Conservation (phyloP, 352 stramenopile species). For the Phytophthora rubi region DNA sequence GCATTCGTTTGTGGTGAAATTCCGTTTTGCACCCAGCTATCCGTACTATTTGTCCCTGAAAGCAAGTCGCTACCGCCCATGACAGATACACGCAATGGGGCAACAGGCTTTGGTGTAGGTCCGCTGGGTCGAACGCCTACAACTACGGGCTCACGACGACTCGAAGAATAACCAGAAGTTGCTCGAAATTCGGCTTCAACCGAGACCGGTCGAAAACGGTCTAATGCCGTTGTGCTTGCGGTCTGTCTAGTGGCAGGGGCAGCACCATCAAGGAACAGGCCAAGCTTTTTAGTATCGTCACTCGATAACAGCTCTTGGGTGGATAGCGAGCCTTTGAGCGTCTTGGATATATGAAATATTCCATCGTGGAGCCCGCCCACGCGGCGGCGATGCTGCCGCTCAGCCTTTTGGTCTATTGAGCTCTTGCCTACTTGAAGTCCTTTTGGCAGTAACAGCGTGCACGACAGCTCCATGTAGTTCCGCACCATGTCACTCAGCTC, state of each 20-base stretch:
- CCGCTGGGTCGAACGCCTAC: slow-evolving; percentile 39
- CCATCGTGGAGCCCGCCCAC: slow-evolving; percentile 60
- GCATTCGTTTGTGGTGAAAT: neutral
- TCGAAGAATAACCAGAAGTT: neutral
- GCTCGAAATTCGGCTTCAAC: slow-evolving; percentile 16
- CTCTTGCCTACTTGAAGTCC: slow-evolving; percentile 63
- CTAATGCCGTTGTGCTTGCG: slow-evolving; percentile 46
- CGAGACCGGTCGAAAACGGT: slow-evolving; percentile 49
- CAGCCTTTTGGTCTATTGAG: slow-evolving; percentile 51
- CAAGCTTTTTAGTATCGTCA: slow-evolving; percentile 10
- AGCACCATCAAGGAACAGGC: slow-evolving; percentile 46
- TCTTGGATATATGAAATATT: slow-evolving; percentile 43
- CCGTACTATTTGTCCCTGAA: neutral
- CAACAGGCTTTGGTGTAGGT: slow-evolving; percentile 34
- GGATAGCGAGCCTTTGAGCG: slow-evolving; percentile 45
- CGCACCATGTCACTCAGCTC: slow-evolving; percentile 52
- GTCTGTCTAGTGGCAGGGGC: slow-evolving; percentile 38
- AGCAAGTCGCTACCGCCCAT: slow-evolving; percentile 13
- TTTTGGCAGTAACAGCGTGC: slow-evolving; percentile 58
- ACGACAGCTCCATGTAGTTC: slow-evolving; percentile 70
- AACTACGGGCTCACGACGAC: slow-evolving; percentile 34
- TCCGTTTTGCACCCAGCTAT: neutral
- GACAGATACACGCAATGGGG: slow-evolving; percentile 27
- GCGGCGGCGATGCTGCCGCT: slow-evolving; percentile 47
- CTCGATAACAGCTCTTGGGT: slow-evolving; percentile 49